phyloP scores from a whole-genome alignment of 2,329 filamentous ascomycete genomes.

The Alternaria infectoria region DNA sequence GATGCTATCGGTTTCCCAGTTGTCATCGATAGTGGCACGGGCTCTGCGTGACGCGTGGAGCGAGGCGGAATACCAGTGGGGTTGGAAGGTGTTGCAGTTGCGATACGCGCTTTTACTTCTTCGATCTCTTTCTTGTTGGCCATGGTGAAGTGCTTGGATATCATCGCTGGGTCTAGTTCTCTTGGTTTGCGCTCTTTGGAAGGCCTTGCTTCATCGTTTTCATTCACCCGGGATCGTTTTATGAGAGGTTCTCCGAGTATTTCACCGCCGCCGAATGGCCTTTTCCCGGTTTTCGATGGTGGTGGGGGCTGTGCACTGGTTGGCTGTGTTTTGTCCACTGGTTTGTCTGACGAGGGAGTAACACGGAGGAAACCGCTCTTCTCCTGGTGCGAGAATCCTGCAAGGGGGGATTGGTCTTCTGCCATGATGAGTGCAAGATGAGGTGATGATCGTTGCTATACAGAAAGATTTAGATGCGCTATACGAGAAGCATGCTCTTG shows the following conservation, averaged over 20 bases:
- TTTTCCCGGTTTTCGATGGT: background rate
- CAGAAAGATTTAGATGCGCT: fast-evolving
- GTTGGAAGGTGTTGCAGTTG: background rate
- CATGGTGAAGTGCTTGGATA: background rate
- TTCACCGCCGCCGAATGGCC: background rate
- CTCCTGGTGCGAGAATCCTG: background rate
- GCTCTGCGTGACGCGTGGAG: background rate
- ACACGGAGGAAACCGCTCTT: background rate
- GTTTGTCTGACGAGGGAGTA: background rate
- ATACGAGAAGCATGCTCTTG: background rate
- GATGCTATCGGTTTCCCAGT: background rate
- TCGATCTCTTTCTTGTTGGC: background rate
- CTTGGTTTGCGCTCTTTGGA: background rate
- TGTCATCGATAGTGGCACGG: background rate
- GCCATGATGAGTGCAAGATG: background rate
- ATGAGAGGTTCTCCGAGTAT: background rate
- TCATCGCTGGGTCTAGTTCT: background rate
- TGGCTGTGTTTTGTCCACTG: fast-evolving
- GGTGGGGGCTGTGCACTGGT: too few relatives aligned
- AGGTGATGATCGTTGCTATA: background rate
- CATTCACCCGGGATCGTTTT: background rate
- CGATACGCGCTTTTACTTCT: background rate
- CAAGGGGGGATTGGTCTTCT: background rate
- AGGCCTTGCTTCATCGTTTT: background rate
- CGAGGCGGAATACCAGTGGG: background rate